These are phyloP conservation scores for Hordeum marinum DNA, from an alignment of 176 grass and related monocot species.

Conservation along the genomic window DNA sequence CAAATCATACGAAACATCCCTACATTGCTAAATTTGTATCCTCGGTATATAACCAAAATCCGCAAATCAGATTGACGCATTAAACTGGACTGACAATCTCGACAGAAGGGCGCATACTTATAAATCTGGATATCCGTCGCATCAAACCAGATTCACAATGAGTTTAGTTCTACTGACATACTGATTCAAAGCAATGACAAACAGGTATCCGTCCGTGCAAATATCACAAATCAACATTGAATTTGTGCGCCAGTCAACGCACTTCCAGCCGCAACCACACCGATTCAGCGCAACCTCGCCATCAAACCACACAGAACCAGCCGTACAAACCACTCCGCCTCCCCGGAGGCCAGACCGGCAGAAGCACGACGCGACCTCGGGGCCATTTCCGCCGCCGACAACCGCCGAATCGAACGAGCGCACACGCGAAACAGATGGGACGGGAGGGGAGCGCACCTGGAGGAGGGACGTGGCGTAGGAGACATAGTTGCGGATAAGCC, in stretches of 20 bases:
- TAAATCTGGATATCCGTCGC: background rate
- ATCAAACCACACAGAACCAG: background rate
- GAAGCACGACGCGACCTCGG: background rate
- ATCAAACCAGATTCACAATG: background rate
- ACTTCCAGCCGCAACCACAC: background rate
- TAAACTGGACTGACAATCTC: background rate
- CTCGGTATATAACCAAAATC: background rate
- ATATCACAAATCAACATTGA: background rate
- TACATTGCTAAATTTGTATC: background rate
- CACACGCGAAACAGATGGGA: background rate
- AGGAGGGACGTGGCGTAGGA: conserved; percentile 61
- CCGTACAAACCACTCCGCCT: background rate
- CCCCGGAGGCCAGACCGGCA: background rate
- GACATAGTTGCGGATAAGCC: conserved; percentile 80
- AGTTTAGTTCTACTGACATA: background rate
- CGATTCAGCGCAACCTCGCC: background rate
- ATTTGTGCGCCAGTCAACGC: background rate
- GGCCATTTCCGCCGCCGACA: background rate
- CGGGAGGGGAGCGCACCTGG: conserved; percentile 20
- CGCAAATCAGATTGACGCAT: background rate
- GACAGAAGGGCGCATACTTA: background rate
- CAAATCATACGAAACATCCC: background rate
- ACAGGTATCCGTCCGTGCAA: background rate
- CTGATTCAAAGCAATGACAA: background rate
- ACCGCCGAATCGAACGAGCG: conserved; percentile 1